Percentiles rank a stretch among this genome's conserved stretches.
phyloP scores from a whole-genome alignment of 306 rosid species.

The Leucaena leucocephala region DNA sequence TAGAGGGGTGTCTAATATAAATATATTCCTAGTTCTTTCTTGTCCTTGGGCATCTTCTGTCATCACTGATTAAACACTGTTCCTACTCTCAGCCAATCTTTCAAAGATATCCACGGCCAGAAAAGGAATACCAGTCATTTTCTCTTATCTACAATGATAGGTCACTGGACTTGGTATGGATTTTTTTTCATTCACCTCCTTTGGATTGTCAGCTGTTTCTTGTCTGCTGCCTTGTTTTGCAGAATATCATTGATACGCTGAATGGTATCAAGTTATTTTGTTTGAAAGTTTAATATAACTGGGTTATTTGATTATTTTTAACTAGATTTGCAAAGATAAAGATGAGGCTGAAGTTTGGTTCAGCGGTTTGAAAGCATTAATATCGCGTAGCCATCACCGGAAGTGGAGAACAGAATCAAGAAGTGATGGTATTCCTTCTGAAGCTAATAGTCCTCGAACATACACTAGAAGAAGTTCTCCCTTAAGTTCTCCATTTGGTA shows the following conservation, averaged over 20 bases:
- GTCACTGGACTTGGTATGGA: slow-evolving; percentile 87
- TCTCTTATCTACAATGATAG: slow-evolving; percentile 94
- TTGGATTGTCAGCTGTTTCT: slow-evolving; percentile 24
- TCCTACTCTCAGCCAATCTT: slow-evolving; percentile 80
- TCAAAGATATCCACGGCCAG: slow-evolving; percentile 98
- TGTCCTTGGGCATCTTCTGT: slow-evolving; percentile 34
- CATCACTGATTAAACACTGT: slow-evolving; percentile 49
- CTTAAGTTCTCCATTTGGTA: slow-evolving; percentile 87
- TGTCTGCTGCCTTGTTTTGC: slow-evolving; percentile 30
- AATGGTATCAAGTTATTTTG: slow-evolving; percentile 21
- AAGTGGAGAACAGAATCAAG: slow-evolving; percentile 99
- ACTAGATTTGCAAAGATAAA: slow-evolving; percentile 99
- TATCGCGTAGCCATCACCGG: slow-evolving; percentile 79
- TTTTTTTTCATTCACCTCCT: slow-evolving; percentile 32
- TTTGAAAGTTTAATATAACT: slow-evolving; percentile 12
- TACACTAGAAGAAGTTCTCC: slow-evolving; percentile 97
- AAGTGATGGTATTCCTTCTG: slow-evolving; percentile 96
- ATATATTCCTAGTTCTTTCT: slow-evolving; percentile 30
- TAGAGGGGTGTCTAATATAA: slow-evolving; percentile 20
- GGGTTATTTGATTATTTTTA: slow-evolving; percentile 32
- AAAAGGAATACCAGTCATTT: slow-evolving; percentile 98
- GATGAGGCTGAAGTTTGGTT: slow-evolving; percentile 99
- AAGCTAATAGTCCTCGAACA: slow-evolving; percentile 96
- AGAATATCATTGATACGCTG: slow-evolving; percentile 28
- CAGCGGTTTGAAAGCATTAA: slow-evolving; percentile 94